Evolutionary conservation across 225 moss, liverwort and hornwort genomes (phyloP), one percentile per base, ranked within the genome.

Genomic region (Pleurozium schreberi): DNA sequence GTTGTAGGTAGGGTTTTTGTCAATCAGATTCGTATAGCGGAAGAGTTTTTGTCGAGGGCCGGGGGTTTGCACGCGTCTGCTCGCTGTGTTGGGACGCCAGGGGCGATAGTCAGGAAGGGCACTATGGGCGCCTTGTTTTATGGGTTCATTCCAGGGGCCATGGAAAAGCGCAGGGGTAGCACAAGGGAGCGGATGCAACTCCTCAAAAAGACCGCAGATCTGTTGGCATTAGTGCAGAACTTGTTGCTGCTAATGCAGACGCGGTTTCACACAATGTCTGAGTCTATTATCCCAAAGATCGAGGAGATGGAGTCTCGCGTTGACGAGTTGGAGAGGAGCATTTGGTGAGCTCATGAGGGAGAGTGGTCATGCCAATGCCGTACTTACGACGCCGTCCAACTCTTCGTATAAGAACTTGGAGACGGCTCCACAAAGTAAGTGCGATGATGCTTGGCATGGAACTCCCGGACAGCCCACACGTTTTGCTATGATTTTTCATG

Each of bases 251-350:
- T 94, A 88, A 97, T 96, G 96, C 96, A 96, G 93, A 78, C 26
- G 25, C 38, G 38, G 78, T 55, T 78, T 25, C 25, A 38, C 26
- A 93, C 95, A 52, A 95, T 97, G 95, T 96, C 95, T 30, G 95
- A 96, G 70, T 95, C 93, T 57, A 95, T 96, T 85, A 96, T 97
- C 85, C 89, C 93, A 49, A 95, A 97, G 81, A 96, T 96, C 31
- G 94, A 96, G 86, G 93, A 96, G 83, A 97, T 96, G 96, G 96
- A 95, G 10, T 94, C 91, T 66, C 94, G 97, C 84, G 95, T 97
- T 78, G 96, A 96, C 62, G 95, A 97, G 65, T 77, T 98, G 88
- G 94, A 98, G 93, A 90, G 90, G 85, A 97, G 95, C 85, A 93
- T 96, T 62, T 62, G 96, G 95, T 75, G 94, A 98, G 83, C 88